phyloP scores from a whole-genome alignment of 2,329 filamentous ascomycete species.

The Cladophialophora immunda region DNA sequence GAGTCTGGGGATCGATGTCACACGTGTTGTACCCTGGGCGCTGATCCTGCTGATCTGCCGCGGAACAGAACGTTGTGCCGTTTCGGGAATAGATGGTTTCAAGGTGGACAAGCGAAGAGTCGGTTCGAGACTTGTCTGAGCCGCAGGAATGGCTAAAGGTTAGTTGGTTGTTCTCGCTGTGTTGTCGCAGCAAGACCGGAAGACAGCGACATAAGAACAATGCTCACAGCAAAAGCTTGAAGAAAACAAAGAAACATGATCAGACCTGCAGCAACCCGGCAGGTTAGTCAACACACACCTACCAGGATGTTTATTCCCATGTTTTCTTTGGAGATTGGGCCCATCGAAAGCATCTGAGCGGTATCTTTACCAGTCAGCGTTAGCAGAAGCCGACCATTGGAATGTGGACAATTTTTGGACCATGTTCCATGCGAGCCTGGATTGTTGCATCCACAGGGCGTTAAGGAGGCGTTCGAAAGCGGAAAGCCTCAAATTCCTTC shows the following conservation, averaged over 20 bases:
- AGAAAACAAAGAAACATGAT: not conserved
- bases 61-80: conserved; percentile 6
- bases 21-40: conserved; percentile 33
- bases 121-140: conserved; percentile 11
- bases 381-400: conserved; percentile 27
- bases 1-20: conserved; percentile 18
- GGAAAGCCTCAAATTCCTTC: conserved; percentile 23
- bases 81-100: conserved; percentile 25
- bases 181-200: not conserved
- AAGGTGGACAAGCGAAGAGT: conserved; percentile 15
- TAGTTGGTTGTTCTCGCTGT: not conserved
- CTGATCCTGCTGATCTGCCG: conserved; percentile 39
- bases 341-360: conserved; percentile 24
- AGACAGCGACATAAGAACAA: not conserved
- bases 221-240: not conserved
- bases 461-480: conserved; percentile 12
- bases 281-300: conserved; percentile 7
- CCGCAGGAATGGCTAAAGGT: not conserved
- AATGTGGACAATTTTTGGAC: conserved; percentile 26
- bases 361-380: conserved; percentile 35
- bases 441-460: conserved; percentile 27
- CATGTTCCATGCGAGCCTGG: conserved; percentile 4
- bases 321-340: not conserved
- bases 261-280: not conserved
- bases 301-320: conserved; percentile 5